Evolutionary conservation across 148 eudicot genomes (phyloP), one percentile per base, ranked within the genome.

Genomic region (Rhododendron vialii): DNA sequence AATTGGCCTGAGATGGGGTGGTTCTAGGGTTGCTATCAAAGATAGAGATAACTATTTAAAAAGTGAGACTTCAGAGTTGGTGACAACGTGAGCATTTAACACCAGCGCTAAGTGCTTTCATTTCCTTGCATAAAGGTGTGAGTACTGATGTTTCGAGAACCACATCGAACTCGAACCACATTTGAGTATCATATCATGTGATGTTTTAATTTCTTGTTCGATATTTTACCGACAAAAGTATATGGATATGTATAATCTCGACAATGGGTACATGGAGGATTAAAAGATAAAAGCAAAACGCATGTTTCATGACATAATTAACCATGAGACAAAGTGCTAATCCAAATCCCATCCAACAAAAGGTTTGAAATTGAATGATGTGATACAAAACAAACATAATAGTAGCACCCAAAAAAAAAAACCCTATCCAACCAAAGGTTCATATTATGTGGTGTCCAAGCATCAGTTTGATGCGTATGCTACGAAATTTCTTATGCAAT

Each of bases 21-120:
- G 71, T 82, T 57, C 84, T 57, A n/a, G 84, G 71, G 84, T 82
- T 82, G 84, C 84, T 61, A 7, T 82, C 84, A 82, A 24, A 22
- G 4, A 82, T 38, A 30, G 84, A 82, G 84, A 82, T 61, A 82
- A 82, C 73, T 38, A 26, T 36, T n/a, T 11, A 48, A 55, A 48
- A 55, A 81, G 14, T 18, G 83, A 35, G 61, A 9, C 4, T 82
- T 55, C 59, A 57, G 45, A n/a, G 33, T 79, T 48, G 82, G 33
- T 48, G 82, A 79, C 82, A 79, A 79, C n/a, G 26, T 14, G 83
- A 81, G 43, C 45, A 81, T 10, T 41, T 45, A 18, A 38, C 79
- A 17, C 48, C 24, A 35, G 22, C 18, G 38, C 22, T 82, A 61
- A 82, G 84, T 82, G 84, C 84, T 82, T 82, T 82, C 74, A 61